These are phyloP conservation scores for Brachypodium distachyon DNA, from an alignment of 202 grass and related monocot species.

Conservation along the genomic window DNA sequence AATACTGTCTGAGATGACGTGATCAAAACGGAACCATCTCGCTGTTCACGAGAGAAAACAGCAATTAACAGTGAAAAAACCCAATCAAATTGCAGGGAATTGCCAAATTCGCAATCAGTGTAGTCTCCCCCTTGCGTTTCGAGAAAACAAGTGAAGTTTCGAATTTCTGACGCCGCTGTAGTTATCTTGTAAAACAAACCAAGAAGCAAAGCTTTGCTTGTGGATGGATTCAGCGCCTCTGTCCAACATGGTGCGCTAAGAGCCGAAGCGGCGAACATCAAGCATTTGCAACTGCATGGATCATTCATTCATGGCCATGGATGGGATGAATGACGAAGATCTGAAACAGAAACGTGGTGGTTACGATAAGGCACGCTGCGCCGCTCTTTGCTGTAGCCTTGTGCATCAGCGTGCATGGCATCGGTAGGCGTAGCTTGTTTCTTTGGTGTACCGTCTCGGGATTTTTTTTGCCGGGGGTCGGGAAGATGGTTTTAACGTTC, in stretches of 20 bases:
- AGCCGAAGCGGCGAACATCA: not conserved
- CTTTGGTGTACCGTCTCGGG: constrained; percentile 7
- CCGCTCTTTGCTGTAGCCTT: not conserved
- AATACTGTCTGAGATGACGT: not conserved
- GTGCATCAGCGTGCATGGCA: not conserved
- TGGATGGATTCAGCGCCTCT: not conserved
- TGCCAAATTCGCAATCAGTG: too few relatives aligned
- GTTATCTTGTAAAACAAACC: too few relatives aligned
- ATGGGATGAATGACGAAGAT: not conserved
- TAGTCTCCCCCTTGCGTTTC: too few relatives aligned
- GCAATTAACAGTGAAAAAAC: not conserved
- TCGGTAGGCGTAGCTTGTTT: constrained; percentile 13
- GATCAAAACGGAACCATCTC: not conserved
- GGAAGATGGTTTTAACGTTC: not conserved
- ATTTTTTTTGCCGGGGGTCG: too few relatives aligned
- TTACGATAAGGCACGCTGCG: constrained; percentile 29
- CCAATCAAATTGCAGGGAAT: too few relatives aligned
- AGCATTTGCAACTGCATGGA: not conserved
- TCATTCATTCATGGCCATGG: too few relatives aligned
- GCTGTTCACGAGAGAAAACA: not conserved
- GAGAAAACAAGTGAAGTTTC: too few relatives aligned
- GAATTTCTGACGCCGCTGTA: too few relatives aligned
- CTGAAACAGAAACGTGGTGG: not conserved
- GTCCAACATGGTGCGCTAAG: not conserved
- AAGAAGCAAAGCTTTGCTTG: too few relatives aligned